These are phyloP conservation scores for Perkinsus olseni DNA, from an alignment of 169 alveolate genomes.

Conservation along the genomic window DNA sequence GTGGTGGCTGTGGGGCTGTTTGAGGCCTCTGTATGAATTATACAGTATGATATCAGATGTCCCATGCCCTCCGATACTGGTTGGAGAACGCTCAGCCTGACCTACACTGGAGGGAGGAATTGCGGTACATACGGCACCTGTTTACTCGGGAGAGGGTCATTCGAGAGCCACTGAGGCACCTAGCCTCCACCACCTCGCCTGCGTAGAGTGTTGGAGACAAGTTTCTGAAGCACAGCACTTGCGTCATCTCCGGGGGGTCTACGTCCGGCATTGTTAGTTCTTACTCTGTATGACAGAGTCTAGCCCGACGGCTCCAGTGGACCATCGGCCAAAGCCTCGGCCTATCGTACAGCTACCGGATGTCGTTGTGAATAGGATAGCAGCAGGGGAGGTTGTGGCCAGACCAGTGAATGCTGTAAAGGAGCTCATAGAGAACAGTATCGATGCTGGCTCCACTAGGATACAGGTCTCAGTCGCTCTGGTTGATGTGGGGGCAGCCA, in stretches of 20 bases:
- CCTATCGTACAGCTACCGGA: conserved; percentile 61
- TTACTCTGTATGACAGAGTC: too few relatives aligned
- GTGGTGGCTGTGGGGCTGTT: too few relatives aligned
- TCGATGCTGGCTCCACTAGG: conserved; percentile 89
- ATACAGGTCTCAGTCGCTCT: conserved; percentile 66
- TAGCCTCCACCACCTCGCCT: not conserved
- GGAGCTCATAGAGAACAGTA: conserved; percentile 92
- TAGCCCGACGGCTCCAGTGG: too few relatives aligned
- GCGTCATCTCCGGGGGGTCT: too few relatives aligned
- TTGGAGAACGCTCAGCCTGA: not conserved
- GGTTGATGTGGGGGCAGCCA: too few relatives aligned
- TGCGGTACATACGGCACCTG: not conserved
- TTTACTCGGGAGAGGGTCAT: not conserved
- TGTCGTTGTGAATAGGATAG: conserved; percentile 80
- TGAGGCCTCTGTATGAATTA: too few relatives aligned
- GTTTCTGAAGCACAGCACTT: not conserved
- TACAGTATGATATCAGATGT: not conserved
- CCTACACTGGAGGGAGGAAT: not conserved
- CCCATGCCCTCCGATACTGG: not conserved
- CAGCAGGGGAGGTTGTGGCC: conserved; percentile 96
- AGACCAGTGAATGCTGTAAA: conserved; percentile 92
- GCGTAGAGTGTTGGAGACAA: not conserved
- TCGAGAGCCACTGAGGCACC: not conserved
- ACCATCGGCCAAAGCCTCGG: too few relatives aligned
- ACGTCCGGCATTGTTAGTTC: too few relatives aligned